Base-by-base conservation (phyloP, 2,329 filamentous ascomycete genomes). In the Chaetomiaceae sp. region DNA sequence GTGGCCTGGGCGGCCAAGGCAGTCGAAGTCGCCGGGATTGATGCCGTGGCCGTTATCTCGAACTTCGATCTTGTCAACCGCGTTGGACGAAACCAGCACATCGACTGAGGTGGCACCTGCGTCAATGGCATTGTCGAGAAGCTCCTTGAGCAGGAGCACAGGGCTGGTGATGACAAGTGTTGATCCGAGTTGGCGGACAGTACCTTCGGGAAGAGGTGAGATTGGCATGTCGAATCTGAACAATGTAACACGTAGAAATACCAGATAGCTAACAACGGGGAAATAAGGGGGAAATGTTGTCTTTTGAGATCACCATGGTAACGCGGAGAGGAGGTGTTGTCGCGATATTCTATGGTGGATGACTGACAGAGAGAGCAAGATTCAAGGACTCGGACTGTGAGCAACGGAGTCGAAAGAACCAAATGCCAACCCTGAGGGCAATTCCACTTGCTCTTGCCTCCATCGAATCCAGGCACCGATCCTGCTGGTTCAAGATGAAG, bases 81-180 rank as follows among this genome's bases (percentile, higher is more conserved):
- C 85, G 64, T 91, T 84, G 38, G 75, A 62, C 4, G 85, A 80
- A 14, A 90, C 73, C 25, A 81, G 71, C 22, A 91, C 71, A 48
- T 87, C 81, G 53, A 92, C 73, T 2, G 77, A 78, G 2, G 79
- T 85, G 12, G 88, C 86, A 48, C 77, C 74, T 7, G 87, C 85
- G 67, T 92, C 88, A 19, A 91, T 77, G 39, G 87, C 78, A 67
- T 92, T 91, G 61, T 91, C 88, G 29, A 91, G 68, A 4, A 91
- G 80, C 68, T 91, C 88, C 65, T 91, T 91, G 61, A 90, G 79
- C 2, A 89, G 71, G 11, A 80, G 78, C 12, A 75, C 70, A 0
- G 87, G 78, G 7, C 81, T 80, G 5, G 78, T 74, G 46, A 91
- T 76, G 42, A 78, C 75, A 60, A 84, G 75, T 3, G 80, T 75